Base-by-base conservation (phyloP, 306 rosid genomes). In the Benincasa hispida region DNA sequence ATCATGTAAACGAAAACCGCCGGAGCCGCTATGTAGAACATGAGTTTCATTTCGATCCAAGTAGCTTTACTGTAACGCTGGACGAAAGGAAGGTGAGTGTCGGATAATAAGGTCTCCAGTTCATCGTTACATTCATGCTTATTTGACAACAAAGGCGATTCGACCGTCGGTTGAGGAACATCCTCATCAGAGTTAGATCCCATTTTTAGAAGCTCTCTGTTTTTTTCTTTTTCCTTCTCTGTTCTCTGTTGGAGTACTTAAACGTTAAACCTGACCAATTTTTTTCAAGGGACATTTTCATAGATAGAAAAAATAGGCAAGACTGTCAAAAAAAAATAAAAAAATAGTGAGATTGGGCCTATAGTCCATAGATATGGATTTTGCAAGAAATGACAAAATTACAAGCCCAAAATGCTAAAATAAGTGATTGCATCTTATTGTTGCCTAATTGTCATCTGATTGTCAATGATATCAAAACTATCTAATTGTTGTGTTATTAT, bases 1-100 rank as follows among this genome's bases (percentile, higher is more conserved):
- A 89, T 69, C 69, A 88, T 18, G 79, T 91, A 91, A 7, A 89
- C 94, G 12, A 86, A 32, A 70, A 91, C 81, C 1, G 97, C 94
- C 1, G 97, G 97, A 1, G 70, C 90, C 0, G 97, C 97, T 1
- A 91, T 81, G 66, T 75, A 83, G 76, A 84, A 78, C 58, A 91
- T 90, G 41, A 88, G 87, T 34, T 79, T 77, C n/a, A 89, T 56
- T 81, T 91, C 97, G 5, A 91, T 84, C 88, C 88, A 88, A 0
- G 92, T 83, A 21, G 93, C 93, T 10, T 45, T 13, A 1, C 53
- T 63, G 35, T 86, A 51, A 42, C 89, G 86, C 66, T 85, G 73
- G 22, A 58, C 61, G 7, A 21, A 21, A 1, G 89, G 75, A 41
- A 87, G 22, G 28, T 54, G 47, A 1, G 87, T 73, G 62, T 86